Evolutionary conservation across 2,329 filamentous ascomycete species (phyloP), one percentile per base, ranked within the genome.

Genomic region (Aureobasidium sp.): DNA sequence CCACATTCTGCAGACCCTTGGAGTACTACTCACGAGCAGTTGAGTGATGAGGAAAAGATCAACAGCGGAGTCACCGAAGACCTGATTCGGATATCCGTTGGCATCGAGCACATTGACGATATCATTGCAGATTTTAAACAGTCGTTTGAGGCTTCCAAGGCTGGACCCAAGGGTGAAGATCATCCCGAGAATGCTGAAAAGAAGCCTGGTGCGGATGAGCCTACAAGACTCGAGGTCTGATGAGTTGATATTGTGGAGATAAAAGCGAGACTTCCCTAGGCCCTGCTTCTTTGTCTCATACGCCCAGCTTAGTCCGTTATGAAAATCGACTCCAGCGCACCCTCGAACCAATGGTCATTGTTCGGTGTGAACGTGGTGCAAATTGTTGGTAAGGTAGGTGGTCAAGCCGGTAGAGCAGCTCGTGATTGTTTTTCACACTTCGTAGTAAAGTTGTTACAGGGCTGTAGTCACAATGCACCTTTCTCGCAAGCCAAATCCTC

Each of bases 101-200:
- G 93, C 57, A 95, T 88, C 0, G 93, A 97, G 78, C 91, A 96
- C 74, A 95, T 97, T 71, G 92, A 96, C 77, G 93, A 97, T 70
- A 96, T 97, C 69, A 94, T 96, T 70, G 88, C 86, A 67, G 93
- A 97, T 75, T 96, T 97, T 72, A 87, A 93, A 74, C 92, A 96
- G 79, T 89, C 89, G 0, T 95, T 96, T 75, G 80, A 82, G 27
- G 70, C 76, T 7, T 74, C 74, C 1, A 78, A 76, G 10, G 29
- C 21, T 29, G 23, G 19, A 23, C 9, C 29, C 4, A 40, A 58
- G 21, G 27, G 33, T 33, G 23, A 49, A 23, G 43, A 19, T 23
- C 77, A 77, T 70, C 76, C 74, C 8, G 67, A 69, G 4, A 67
- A 70, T 62, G 67, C 71, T 61, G 71, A 71, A 50, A 64, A 70